A percentile compares a stretch with the other conserved stretches of the same genome.
Evolutionary conservation across 257 asterid species (phyloP).

Genomic region (Salvia rosmarinus): DNA sequence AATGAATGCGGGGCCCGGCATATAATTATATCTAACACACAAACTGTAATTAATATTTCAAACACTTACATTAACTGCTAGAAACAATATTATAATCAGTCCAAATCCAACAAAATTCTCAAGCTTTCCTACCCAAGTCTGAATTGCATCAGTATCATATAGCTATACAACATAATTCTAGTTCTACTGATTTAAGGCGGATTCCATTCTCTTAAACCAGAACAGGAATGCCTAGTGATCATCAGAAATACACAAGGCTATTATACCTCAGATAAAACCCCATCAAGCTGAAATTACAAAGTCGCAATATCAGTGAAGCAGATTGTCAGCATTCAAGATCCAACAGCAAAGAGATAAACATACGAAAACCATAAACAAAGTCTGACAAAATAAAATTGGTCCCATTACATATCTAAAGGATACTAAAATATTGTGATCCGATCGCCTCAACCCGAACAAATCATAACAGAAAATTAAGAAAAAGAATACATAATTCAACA

Average conservation of each 20-base stretch:
- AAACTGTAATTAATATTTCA: neutral
- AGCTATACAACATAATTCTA: no score
- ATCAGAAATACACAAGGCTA: neutral
- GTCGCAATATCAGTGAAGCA: neutral
- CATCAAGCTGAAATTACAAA: neutral
- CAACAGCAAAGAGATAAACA: neutral
- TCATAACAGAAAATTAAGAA: neutral
- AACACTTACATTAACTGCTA: neutral
- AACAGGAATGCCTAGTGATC: neutral
- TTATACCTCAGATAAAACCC: neutral
- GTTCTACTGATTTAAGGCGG: no score
- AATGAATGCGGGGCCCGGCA: neutral
- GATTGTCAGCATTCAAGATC: neutral
- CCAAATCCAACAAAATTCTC: neutral
- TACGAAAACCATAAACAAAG: neutral
- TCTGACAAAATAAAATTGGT: neutral
- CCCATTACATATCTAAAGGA: neutral
- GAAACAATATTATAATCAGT: neutral
- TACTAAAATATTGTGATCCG: neutral
- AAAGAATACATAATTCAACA: neutral
- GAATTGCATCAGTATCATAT: neutral
- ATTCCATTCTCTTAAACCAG: slow-evolving; percentile 7
- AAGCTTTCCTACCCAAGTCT: neutral
- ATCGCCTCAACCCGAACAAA: neutral
- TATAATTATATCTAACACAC: neutral